phyloP scores from a whole-genome alignment of 495 filamentous ascomycete species.

The Talaromyces adpressus region DNA sequence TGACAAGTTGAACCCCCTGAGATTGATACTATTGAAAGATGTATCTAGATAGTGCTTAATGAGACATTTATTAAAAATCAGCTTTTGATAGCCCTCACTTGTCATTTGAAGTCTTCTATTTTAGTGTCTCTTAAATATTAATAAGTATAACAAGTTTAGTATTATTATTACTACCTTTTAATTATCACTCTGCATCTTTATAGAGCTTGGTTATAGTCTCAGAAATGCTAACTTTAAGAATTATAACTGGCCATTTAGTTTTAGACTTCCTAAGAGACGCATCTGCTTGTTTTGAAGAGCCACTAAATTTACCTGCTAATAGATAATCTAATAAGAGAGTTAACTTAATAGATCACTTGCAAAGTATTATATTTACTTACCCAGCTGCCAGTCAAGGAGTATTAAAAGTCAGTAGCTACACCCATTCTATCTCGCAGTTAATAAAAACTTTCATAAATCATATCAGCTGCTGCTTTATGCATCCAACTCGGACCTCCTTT shows the following conservation, averaged over 20 bases:
- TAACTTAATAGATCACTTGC: background rate
- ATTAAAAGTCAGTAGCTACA: background rate
- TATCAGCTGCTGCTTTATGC: background rate
- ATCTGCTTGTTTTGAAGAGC: background rate
- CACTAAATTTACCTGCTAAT: background rate
- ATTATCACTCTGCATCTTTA: background rate
- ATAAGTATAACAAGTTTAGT: background rate
- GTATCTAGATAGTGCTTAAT: background rate
- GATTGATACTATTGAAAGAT: background rate
- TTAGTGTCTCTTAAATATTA: background rate
- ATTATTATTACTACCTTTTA: background rate
- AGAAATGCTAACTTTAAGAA: background rate
- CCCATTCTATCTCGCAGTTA: background rate
- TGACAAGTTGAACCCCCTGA: background rate
- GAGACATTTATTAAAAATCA: background rate
- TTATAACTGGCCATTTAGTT: background rate
- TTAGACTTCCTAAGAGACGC: background rate
- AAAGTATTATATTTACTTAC: background rate
- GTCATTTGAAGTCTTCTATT: background rate
- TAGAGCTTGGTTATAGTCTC: background rate
- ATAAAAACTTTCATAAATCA: background rate
- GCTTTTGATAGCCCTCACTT: background rate
- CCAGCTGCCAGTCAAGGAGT: background rate
- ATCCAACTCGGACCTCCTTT: background rate
- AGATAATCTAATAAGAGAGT: background rate